Conservation (phyloP, 441 rosid species). For the Adansonia grandidieri region DNA sequence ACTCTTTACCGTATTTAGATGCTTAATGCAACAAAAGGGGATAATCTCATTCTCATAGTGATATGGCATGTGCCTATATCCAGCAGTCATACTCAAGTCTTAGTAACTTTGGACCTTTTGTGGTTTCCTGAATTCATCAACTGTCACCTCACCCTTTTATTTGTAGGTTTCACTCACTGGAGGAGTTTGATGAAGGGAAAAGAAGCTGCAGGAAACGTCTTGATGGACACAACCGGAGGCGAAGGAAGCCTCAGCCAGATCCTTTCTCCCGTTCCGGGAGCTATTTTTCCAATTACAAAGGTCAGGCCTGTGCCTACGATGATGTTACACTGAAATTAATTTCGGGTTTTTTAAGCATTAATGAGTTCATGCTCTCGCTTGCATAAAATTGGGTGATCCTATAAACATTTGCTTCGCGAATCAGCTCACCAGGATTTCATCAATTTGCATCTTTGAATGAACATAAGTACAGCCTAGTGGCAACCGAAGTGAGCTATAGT, state of each 20-base stretch:
- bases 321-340: no score
- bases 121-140: not conserved
- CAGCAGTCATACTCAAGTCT: no score
- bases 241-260: slow-evolving; percentile 81
- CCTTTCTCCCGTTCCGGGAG: slow-evolving; percentile 45
- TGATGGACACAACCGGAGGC: slow-evolving; percentile 80
- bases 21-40: not conserved
- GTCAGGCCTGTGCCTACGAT: slow-evolving; percentile 38
- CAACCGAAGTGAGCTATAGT: not conserved
- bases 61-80: not conserved
- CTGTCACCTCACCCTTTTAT: no score
- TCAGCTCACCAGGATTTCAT: not conserved
- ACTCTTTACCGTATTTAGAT: not conserved
- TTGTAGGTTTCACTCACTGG: slow-evolving; percentile 77
- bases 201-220: slow-evolving; percentile 96
- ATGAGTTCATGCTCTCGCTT: not conserved
- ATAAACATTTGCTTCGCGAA: not conserved
- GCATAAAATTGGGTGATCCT: not conserved
- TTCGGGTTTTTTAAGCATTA: no score
- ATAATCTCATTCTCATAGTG: not conserved
- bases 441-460: not conserved
- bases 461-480: not conserved
- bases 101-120: no score
- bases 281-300: slow-evolving; percentile 50
- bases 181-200: slow-evolving; percentile 88